Conservation (phyloP, 1,284 basidiomycete genomes). For the Cryptococcus neoformans region DNA sequence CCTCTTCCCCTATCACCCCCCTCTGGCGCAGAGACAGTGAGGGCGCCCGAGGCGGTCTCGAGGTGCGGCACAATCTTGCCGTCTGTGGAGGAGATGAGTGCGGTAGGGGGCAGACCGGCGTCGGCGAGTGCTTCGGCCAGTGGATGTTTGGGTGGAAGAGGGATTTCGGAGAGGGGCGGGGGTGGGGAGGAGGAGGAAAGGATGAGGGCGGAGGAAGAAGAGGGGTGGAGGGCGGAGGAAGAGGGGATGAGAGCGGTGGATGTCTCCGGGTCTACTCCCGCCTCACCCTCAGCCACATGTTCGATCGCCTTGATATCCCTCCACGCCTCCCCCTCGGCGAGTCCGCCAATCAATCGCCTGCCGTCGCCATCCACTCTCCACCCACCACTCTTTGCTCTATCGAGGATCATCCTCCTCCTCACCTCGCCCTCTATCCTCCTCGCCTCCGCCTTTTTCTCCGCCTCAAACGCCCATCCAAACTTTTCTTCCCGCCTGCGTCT, state of each 20-base stretch:
- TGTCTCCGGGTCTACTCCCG: not conserved
- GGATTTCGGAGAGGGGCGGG: conserved; percentile 16
- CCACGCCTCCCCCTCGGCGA: conserved; percentile 41
- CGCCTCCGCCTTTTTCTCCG: conserved; percentile 69
- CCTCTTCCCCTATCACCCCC: conserved; percentile 37
- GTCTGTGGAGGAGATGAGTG: conserved; percentile 35
- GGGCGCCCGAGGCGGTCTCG: conserved; percentile 29
- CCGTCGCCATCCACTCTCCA: conserved; percentile 41
- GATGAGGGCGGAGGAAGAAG: conserved; percentile 19
- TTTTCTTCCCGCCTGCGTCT: conserved; percentile 63
- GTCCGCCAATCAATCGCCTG: conserved; percentile 34
- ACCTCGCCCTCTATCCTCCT: conserved; percentile 48
- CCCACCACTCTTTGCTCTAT: conserved; percentile 33
- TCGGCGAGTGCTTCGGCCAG: conserved; percentile 38
- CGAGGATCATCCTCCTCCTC: conserved; percentile 46
- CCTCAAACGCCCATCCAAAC: conserved; percentile 88
- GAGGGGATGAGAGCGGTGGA: conserved; percentile 10
- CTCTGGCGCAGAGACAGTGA: no score
- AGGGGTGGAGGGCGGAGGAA: not conserved
- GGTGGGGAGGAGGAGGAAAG: conserved; percentile 8
- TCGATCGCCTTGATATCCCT: conserved; percentile 2
- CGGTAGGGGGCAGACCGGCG: conserved; percentile 48
- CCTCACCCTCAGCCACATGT: not conserved
- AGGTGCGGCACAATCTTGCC: conserved; percentile 43
- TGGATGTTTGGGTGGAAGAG: conserved; percentile 38